Base-by-base conservation (phyloP, 176 grass and related monocot species). In the sorghum (Sorghum bicolor) region DNA sequence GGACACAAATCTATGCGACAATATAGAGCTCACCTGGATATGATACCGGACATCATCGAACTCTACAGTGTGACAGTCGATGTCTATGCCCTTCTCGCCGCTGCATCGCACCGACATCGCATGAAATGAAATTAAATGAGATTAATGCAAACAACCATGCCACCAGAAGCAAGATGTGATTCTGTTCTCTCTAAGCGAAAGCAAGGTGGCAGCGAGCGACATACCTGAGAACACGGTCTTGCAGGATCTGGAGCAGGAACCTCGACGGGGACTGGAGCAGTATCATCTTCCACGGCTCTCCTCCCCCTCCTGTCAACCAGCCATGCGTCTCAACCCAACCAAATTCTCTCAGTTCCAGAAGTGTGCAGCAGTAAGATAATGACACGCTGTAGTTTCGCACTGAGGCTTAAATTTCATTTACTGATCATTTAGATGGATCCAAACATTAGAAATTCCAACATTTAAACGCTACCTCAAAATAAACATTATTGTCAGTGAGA, bases 21-120 rank as follows among this genome's bases (percentile, higher is more conserved):
- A 20, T 16, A 72, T 41, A 34, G 28, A 11, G 14, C 37, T 77
- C 28, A 99, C 96, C 93, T 96, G 96, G 37, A 99, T 89, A 83
- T 99, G 96, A 86, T 99, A 99, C 44, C 93, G 91, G 71, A 98
- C 87, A 72, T 98, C 96, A 45, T 95, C 96, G 50, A 95, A 98
- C 47, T 98, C 96, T 66, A 98, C 96, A 26, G 93, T 94, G 77
- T 98, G 96, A 81, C 96, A 99, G 80, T 96, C 96, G 70, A 96
- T 92, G 85, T 99, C 96, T 76, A 96, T 86, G 44, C 91, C 93
- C 81, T 92, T 99, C 33, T 99, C 91, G 30, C 91, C 87, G 40
- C 93, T 99, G 86, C 75, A 82, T 37, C 77, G 6, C 12, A 71
- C 76, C 83, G 37, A 40, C 37, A 34, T 44, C 34, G 29, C 64